phyloP scores from a whole-genome alignment of 768 basidiomycete genomes.

The Lactarius sp. region DNA sequence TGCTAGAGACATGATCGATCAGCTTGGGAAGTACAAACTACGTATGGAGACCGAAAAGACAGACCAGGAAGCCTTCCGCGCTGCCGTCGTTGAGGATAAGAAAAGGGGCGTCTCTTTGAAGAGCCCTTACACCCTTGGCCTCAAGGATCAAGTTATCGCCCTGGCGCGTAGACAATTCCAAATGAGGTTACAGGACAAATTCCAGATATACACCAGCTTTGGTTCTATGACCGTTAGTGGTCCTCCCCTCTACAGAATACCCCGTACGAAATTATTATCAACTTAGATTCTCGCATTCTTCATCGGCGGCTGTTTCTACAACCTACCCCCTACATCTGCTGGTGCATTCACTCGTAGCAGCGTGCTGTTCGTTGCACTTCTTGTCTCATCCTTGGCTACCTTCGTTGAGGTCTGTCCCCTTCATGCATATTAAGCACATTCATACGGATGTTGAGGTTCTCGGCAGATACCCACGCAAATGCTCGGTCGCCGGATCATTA shows the following conservation, averaged over 20 bases:
- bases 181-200: constrained; percentile 66
- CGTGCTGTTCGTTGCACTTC: constrained; percentile 66
- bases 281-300: constrained; percentile 45
- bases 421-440: not conserved
- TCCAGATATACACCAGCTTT: constrained; percentile 71
- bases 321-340: constrained; percentile 64
- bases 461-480: constrained; percentile 67
- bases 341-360: constrained; percentile 88
- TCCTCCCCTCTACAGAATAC: constrained; percentile 37
- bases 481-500: constrained; percentile 73
- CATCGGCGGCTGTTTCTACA: constrained; percentile 70
- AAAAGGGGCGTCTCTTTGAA: constrained; percentile 71
- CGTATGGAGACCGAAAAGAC: constrained; percentile 54
- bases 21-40: constrained; percentile 51
- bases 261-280: not conserved
- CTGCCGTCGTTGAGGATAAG: constrained; percentile 73
- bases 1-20: constrained; percentile 40
- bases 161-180: constrained; percentile 72
- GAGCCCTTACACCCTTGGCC: constrained; percentile 82
- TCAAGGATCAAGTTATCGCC: constrained; percentile 67
- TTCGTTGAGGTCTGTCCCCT: constrained; percentile 53
- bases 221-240: constrained; percentile 54
- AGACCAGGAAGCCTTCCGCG: constrained; percentile 73
- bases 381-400: constrained; percentile 65
- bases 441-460: constrained; percentile 34